These are phyloP conservation scores for Perkinsela sp. DNA, from an alignment of 208 protist genomes.

Conservation along the genomic window DNA sequence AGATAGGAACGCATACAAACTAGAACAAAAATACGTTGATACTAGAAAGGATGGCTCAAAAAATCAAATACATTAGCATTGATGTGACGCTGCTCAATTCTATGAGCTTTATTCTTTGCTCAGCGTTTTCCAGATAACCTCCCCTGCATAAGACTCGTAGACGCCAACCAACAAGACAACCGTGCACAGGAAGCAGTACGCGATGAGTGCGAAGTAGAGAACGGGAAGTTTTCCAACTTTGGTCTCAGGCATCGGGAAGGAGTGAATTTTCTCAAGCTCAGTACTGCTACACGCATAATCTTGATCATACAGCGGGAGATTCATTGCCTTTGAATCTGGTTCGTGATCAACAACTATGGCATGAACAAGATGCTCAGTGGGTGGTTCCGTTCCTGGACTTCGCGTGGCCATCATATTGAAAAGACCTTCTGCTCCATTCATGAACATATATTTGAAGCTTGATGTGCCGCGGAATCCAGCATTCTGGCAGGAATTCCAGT, in stretches of 20 bases:
- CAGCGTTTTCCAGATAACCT: neutral
- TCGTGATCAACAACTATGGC: neutral
- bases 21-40: neutral
- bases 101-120: neutral
- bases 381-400: neutral
- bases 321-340: neutral
- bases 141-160: neutral
- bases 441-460: neutral
- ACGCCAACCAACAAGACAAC: neutral
- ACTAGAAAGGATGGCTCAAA: neutral
- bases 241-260: neutral
- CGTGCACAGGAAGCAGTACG: neutral
- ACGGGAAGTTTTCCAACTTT: neutral
- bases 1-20: neutral
- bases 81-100: neutral
- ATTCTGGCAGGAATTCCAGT: neutral
- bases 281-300: neutral
- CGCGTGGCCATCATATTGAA: neutral
- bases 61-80: neutral
- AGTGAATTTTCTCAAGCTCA: neutral
- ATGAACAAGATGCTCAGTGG: neutral
- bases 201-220: neutral
- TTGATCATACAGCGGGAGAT: neutral
- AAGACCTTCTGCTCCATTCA: neutral
- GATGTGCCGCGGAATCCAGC: neutral